Evolutionary conservation across 1,284 basidiomycete genomes (phyloP), one percentile per base, ranked within the genome.

Genomic region (Mycena citricolor): DNA sequence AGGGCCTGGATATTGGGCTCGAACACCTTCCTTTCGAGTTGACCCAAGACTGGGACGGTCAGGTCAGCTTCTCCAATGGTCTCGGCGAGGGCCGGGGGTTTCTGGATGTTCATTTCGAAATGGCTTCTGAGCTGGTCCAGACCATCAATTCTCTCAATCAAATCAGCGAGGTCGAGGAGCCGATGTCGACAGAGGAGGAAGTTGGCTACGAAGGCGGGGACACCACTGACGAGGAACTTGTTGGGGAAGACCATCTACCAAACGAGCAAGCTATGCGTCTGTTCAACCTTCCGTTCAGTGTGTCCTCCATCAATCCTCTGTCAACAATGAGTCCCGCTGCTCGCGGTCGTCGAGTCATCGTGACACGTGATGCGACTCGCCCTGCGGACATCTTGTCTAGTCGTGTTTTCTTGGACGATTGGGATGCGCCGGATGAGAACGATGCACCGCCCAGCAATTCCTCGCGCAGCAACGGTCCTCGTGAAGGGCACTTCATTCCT

Each of bases 161-260:
- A 23, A 64, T 65, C 21, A 67, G 61, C 28, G 69, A 73, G 41
- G 56, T 70, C 19, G 73, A 76, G 35, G 57, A 33, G 64, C 69
- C 14, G 65, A 70, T 44, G 56, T 56, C 21, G 58, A 61, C 32
- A 56, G 61, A 39, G 54, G 67, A 71, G 42, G 68, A 74, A 34
- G 70, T 70, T 26, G 72, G 63, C 17, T 73, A 65, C 24, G 71
- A 70, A 14, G 71, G 69, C n/a, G 75, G 81, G 5, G 77, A 83
- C 37, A 83, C 81, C 5, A 86, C 84, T 0, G 86, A 90, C 57
- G 86, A 90, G 49, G 86, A 88, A 48, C 77, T 89, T 34, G 80
- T 88, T 14, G 83, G 83, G 42, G 75, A 77, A 5, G 76, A 80
- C 45, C 80, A 80, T 33, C 69, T 88, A 5, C 83, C 84, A 16